Base-by-base conservation (phyloP, 495 filamentous ascomycete species). In the Hyaloscypha finlandica region DNA sequence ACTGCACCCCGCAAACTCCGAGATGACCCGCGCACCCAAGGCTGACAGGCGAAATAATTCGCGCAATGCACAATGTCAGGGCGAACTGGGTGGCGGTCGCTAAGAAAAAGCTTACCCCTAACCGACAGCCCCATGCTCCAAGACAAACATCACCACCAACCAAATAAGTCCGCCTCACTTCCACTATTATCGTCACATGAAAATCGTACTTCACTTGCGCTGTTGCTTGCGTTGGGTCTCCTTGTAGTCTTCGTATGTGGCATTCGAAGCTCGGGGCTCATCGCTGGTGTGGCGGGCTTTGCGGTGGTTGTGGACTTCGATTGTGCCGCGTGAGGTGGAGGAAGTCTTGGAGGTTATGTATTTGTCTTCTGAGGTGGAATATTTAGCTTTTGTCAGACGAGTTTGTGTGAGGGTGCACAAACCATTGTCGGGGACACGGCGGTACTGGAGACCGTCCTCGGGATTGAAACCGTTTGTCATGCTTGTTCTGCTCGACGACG, bases 361-460 rank as follows among this genome's bases (percentile, higher is more conserved):
- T 52, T 22, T 19, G 16, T 48, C 42, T 48, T 30, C 25, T 19
- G 42, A n/a, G 29, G 42, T 32, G 16, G 16, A 19, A 48, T 19
- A 19, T 4, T 48, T 19, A 48, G 56, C 53, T 66, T 55, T 25
- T 57, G 54, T 20, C 4, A 42, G 42, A 33, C 19, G 29, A 29
- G 53, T 30, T 0, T 56, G 53, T 56, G 53, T 35, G 39, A 54
- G 16, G 54, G 25, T 3, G 22, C 32, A 20, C 64, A 37, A 59
- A 66, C 64, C 64, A 60, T 66, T 66, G 29, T 66, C 64, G 8
- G 64, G 64, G 20, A 66, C 64, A 8, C 64, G 29, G 14, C 20
- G 20, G 29, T 19, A 30, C 59, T 53, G 9, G 8, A 66, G 45
- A 20, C 25, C 14, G 5, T 54, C 57, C 30, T 1, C 29, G 19